These are phyloP conservation scores for Triticum timopheevii DNA, from an alignment of 176 grass and related monocot genomes.

Conservation along the genomic window DNA sequence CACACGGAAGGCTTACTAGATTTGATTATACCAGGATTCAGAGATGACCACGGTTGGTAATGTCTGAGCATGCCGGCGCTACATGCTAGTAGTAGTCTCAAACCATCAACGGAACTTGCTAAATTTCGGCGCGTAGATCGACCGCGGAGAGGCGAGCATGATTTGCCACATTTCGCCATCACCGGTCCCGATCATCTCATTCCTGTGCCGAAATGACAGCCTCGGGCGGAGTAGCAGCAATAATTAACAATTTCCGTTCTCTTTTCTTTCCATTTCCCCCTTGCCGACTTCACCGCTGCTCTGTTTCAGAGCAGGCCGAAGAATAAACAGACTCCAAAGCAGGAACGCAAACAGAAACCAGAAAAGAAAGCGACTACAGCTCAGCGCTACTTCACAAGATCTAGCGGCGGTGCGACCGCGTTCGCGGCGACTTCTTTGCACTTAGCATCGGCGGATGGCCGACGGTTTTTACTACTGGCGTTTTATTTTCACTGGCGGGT, in stretches of 20 bases:
- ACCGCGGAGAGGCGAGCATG: background rate
- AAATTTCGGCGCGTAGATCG: background rate
- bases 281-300: background rate
- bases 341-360: background rate
- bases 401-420: background rate
- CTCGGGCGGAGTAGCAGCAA: background rate
- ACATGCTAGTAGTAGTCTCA: too few species aligned
- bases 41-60: background rate
- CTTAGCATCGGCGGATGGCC: background rate
- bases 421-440: background rate
- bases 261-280: background rate
- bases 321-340: background rate
- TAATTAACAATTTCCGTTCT: background rate
- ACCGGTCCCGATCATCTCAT: background rate
- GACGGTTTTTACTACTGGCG: background rate
- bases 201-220: constrained; percentile 1
- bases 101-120: background rate
- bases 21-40: background rate
- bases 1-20: background rate
- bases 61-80: background rate
- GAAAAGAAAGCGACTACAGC: background rate
- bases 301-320: constrained; percentile 36
- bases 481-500: constrained; percentile 12
- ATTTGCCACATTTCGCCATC: background rate
- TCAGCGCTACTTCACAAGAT: constrained; percentile 8